A percentile compares a stretch with the other conserved stretches of the same genome.
Evolutionary conservation across 176 grass and related monocot genomes (phyloP).

Genomic region (Aechmea fasciata): DNA sequence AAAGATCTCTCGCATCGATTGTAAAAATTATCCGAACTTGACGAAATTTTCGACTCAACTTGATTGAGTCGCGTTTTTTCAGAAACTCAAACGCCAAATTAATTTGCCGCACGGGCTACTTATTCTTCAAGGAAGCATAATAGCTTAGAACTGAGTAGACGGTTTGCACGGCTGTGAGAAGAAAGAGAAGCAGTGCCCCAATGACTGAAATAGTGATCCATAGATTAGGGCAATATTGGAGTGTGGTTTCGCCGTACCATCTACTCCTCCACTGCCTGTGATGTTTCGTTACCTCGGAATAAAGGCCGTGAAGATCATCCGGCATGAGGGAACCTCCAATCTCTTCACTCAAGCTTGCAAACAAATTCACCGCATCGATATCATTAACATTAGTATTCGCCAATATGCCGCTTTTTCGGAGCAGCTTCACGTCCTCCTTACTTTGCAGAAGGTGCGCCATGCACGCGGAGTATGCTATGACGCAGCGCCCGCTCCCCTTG

Average conservation of each 20-base stretch:
- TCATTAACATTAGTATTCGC: slow-evolving; percentile 15
- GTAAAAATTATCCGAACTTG: no score
- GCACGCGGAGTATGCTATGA: slow-evolving; percentile 20
- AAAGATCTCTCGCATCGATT: no score
- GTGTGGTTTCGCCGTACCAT: slow-evolving; percentile 30
- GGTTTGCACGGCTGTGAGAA: slow-evolving; percentile 25
- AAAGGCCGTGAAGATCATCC: slow-evolving; percentile 21
- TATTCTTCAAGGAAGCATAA: no score
- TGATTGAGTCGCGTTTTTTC: no score
- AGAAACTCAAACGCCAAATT: no score
- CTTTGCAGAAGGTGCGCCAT: slow-evolving; percentile 35
- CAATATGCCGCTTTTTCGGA: slow-evolving; percentile 23
- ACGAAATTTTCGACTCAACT: no score
- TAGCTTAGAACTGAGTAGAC: not conserved
- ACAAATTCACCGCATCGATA: slow-evolving; percentile 19
- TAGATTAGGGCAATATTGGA: slow-evolving; percentile 41
- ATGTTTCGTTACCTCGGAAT: slow-evolving; percentile 10
- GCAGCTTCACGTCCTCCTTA: slow-evolving; percentile 28
- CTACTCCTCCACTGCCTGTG: not conserved
- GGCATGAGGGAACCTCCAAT: slow-evolving; percentile 18
- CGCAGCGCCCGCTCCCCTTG: slow-evolving; percentile 22
- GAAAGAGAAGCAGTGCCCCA: slow-evolving; percentile 22
- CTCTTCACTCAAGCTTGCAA: slow-evolving; percentile 29
- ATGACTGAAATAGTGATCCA: slow-evolving; percentile 34
- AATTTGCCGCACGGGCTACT: no score